Percentiles rank a stretch among this genome's conserved stretches.
phyloP scores from a whole-genome alignment of 352 stramenopile genomes.

The Phytopythium sindhum region DNA sequence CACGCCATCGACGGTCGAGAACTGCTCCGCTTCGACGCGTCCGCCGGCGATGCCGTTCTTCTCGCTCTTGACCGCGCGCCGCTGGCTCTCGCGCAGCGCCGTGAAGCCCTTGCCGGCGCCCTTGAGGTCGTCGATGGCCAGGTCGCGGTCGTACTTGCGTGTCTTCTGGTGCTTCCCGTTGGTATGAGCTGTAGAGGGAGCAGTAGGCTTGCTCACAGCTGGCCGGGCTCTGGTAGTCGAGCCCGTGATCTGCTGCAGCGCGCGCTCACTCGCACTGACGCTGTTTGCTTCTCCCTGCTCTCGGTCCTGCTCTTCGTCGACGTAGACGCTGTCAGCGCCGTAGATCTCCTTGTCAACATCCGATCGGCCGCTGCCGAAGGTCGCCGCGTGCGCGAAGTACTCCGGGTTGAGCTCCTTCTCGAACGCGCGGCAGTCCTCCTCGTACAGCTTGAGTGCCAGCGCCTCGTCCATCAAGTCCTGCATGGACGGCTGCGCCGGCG shows the following conservation, averaged over 20 bases:
- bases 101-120: constrained; percentile 38
- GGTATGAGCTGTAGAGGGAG: constrained; percentile 11
- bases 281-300: background rate
- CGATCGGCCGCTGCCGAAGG: constrained; percentile 34
- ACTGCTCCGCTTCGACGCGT: constrained; percentile 42
- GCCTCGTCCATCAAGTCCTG: constrained; percentile 75
- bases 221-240: background rate
- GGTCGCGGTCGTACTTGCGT: constrained; percentile 29
- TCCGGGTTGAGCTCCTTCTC: constrained; percentile 36
- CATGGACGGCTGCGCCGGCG: constrained; percentile 30
- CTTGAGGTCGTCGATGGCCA: constrained; percentile 20
- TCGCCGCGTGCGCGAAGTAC: constrained; percentile 23
- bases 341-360: constrained; percentile 32
- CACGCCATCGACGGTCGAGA: constrained; percentile 68
- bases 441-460: constrained; percentile 57
- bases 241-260: constrained; percentile 1
- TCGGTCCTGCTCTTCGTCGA: background rate
- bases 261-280: background rate
- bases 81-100: constrained; percentile 50
- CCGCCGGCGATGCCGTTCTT: constrained; percentile 49
- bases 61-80: constrained; percentile 49
- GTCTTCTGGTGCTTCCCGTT: constrained; percentile 19
- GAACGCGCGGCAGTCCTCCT: constrained; percentile 45
- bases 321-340: constrained; percentile 38
- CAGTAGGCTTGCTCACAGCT: constrained; percentile 6